A percentile compares a stretch with the other conserved stretches of the same genome.
Conservation (phyloP, 2,329 filamentous ascomycete species). For the Pseudogymnoascus sp. region DNA sequence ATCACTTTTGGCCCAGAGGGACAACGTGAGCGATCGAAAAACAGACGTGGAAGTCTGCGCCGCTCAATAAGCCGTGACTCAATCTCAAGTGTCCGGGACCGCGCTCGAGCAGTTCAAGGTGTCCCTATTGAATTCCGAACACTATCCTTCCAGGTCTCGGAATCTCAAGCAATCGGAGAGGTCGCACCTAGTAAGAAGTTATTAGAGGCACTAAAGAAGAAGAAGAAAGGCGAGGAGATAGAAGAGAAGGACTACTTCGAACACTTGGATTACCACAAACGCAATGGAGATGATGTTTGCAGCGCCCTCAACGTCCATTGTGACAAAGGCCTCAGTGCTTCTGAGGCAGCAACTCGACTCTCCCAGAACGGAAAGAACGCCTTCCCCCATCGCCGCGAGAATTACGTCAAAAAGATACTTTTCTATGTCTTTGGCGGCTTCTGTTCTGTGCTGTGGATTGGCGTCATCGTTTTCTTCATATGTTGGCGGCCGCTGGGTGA, state of each 20-base stretch:
- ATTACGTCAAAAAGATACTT: slow-evolving; percentile 35
- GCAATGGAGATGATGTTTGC: slow-evolving; percentile 29
- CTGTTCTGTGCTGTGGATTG: slow-evolving; percentile 39
- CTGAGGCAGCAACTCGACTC: slow-evolving; percentile 28
- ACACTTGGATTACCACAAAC: slow-evolving; percentile 32
- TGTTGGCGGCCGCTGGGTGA: slow-evolving; percentile 39
- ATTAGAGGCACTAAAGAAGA: slow-evolving; percentile 23
- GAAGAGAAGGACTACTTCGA: slow-evolving; percentile 37
- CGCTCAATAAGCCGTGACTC: slow-evolving; percentile 21
- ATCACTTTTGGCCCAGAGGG: slow-evolving; percentile 9
- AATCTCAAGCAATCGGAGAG: slow-evolving; percentile 24
- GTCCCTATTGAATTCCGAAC: slow-evolving; percentile 34
- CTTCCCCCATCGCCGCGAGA: slow-evolving; percentile 34
- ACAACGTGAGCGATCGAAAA: not conserved
- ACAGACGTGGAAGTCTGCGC: not conserved
- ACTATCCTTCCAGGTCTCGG: slow-evolving; percentile 31
- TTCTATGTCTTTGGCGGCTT: slow-evolving; percentile 39
- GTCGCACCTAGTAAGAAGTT: not conserved
- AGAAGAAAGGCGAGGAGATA: slow-evolving; percentile 21
- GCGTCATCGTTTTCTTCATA: slow-evolving; percentile 39
- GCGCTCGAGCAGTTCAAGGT: slow-evolving; percentile 23
- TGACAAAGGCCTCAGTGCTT: slow-evolving; percentile 29
- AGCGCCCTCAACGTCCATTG: slow-evolving; percentile 33
- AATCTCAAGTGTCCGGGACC: slow-evolving; percentile 14
- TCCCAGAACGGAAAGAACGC: slow-evolving; percentile 35